A percentile compares a stretch with the other conserved stretches of the same genome.
These are phyloP conservation scores for Hypoxylon sp. DNA, from an alignment of 2,329 filamentous ascomycete species.

Conservation along the genomic window DNA sequence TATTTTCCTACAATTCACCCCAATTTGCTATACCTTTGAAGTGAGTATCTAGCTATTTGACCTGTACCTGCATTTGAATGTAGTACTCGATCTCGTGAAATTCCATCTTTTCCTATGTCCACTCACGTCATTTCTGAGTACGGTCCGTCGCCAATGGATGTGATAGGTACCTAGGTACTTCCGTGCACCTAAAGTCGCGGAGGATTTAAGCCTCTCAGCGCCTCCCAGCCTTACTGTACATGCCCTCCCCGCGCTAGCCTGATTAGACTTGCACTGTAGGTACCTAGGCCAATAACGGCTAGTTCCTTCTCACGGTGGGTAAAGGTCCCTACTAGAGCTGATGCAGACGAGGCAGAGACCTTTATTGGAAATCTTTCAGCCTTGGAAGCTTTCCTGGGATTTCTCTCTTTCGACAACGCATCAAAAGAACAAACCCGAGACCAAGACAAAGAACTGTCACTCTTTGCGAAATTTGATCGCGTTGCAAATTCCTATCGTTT, in stretches of 20 bases:
- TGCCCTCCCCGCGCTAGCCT: conserved; percentile 2
- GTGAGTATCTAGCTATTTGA: no score
- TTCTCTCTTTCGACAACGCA: conserved; percentile 24
- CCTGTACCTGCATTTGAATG: neutral
- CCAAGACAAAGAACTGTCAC: neutral
- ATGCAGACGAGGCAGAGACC: neutral
- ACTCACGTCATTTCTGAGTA: neutral
- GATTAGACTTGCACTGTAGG: neutral
- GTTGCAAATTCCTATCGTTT: neutral
- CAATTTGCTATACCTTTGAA: no score
- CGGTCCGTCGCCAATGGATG: neutral
- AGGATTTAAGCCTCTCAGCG: neutral
- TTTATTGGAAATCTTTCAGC: conserved; percentile 35
- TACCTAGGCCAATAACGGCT: conserved; percentile 1
- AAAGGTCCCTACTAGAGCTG: conserved; percentile 3
- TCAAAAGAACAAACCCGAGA: neutral
- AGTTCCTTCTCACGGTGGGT: neutral
- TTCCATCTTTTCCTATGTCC: neutral
- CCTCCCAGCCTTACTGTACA: conserved; percentile 7
- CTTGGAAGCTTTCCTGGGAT: conserved; percentile 18
- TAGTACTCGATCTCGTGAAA: neutral
- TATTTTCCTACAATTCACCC: no score
- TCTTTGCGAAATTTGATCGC: conserved; percentile 4
- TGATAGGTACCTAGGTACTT: neutral
- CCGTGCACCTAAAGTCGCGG: neutral